A percentile compares a stretch with the other conserved stretches of the same genome.
Evolutionary conservation across 2,329 filamentous ascomycete species (phyloP).

Genomic region (Allantophomopsis cytisporea): DNA sequence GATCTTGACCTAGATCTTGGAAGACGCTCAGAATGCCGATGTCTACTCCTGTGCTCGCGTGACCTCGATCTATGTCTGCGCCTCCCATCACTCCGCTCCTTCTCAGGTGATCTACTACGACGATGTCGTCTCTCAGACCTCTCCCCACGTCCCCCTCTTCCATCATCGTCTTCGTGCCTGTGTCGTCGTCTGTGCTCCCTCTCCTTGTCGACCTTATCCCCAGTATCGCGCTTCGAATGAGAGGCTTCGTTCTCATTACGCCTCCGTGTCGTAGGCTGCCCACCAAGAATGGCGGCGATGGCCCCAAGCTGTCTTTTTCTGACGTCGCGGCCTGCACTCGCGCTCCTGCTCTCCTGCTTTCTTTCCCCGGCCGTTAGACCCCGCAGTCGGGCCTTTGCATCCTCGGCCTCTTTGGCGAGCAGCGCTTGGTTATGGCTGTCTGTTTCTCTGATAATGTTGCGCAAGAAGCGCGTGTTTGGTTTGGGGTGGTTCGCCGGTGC

Average conservation of each 20-base stretch:
- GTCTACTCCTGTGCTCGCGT: too few relatives aligned
- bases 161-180: constrained; percentile 8
- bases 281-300: constrained; percentile 43
- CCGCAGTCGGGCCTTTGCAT: constrained; percentile 59
- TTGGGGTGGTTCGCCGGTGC: constrained; percentile 55
- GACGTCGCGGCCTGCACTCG: constrained; percentile 35
- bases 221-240: background rate
- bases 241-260: constrained; percentile 5
- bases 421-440: constrained; percentile 82
- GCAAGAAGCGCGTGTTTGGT: constrained; percentile 82
- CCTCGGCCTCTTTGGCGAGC: constrained; percentile 69
- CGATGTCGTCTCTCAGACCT: constrained; percentile 16
- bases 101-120: constrained; percentile 12
- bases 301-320: constrained; percentile 43
- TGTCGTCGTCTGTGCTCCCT: constrained; percentile 2
- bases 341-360: constrained; percentile 20
- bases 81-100: too few relatives aligned
- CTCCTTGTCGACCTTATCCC: constrained; percentile 9
- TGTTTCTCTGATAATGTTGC: constrained; percentile 77
- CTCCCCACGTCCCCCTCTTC: constrained; percentile 3
- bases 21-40: too few relatives aligned
- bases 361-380: constrained; percentile 36
- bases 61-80: too few relatives aligned
- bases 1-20: constrained; percentile 4
- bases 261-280: constrained; percentile 14